Percentiles rank a stretch among this genome's conserved stretches.
phyloP scores from a whole-genome alignment of 2,329 filamentous ascomycete species.

The Sarocladium oryzae region DNA sequence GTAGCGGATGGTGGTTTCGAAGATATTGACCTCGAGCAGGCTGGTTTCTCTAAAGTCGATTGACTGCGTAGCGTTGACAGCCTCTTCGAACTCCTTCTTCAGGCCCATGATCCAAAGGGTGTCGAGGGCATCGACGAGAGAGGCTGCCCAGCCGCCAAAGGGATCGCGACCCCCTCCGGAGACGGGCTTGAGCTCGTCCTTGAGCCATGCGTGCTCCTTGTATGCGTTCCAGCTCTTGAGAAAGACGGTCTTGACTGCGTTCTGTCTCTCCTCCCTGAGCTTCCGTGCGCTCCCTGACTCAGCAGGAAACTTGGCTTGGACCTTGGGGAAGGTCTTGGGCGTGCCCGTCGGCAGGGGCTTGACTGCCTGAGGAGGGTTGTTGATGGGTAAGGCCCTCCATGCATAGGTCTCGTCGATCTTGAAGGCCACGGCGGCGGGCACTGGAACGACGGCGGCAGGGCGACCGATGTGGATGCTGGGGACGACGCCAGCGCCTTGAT shows the following conservation, averaged over 20 bases:
- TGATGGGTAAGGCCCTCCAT: slow-evolving; percentile 20
- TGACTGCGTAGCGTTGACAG: slow-evolving; percentile 10
- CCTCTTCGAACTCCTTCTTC: slow-evolving; percentile 12
- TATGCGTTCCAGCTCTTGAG: slow-evolving; percentile 40
- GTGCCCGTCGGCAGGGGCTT: slow-evolving; percentile 23
- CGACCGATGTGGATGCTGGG: not conserved
- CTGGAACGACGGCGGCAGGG: slow-evolving; percentile 5
- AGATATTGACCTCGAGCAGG: slow-evolving; percentile 38
- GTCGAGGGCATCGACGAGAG: slow-evolving; percentile 48
- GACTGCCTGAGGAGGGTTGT: slow-evolving; percentile 22
- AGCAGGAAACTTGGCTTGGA: slow-evolving; percentile 24
- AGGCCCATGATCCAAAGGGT: slow-evolving; percentile 38
- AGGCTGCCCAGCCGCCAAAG: slow-evolving; percentile 57
- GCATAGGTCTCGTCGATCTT: slow-evolving; percentile 18
- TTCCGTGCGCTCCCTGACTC: slow-evolving; percentile 20
- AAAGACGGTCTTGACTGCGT: not conserved
- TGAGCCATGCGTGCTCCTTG: slow-evolving; percentile 50
- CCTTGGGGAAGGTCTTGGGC: slow-evolving; percentile 23
- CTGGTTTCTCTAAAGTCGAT: slow-evolving; percentile 46
- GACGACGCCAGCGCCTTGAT: slow-evolving; percentile 12
- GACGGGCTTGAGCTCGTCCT: slow-evolving; percentile 51
- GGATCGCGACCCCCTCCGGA: slow-evolving; percentile 40
- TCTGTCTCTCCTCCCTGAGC: slow-evolving; percentile 16
- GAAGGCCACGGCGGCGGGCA: too few relatives aligned
- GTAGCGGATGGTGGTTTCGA: slow-evolving; percentile 51